Evolutionary conservation across 2,329 filamentous ascomycete genomes (phyloP), one percentile per base, ranked within the genome.

Genomic region (Lasiodiplodia citricola): DNA sequence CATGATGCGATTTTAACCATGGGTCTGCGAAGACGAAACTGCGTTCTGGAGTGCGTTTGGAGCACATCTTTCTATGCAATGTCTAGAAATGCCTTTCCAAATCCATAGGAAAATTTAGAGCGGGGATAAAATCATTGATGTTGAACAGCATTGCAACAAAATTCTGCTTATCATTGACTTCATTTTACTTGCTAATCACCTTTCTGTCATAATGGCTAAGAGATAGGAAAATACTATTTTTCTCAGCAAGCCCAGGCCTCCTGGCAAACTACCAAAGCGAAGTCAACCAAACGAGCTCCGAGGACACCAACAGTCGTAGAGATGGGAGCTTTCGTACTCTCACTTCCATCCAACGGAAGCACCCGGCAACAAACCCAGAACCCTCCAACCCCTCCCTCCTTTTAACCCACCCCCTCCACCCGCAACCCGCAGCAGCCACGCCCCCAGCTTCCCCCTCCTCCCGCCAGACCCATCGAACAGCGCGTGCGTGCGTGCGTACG

Each of bases 281-380:
- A n/a, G 7, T 3, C 18, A 21, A 21, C n/a, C 8, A 21, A 18
- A 5, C 2, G 1, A 41, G 2, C 2, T 2, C 0, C 5, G 3
- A 14, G 0, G 38, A 41, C 31, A 35, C 28, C 31, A 10, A 35
- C 31, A 10, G 31, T 35, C 28, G 1, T 5, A 28, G 1, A 6
- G 1, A 1, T 28, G 28, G 1, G 31, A 35, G 0, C 0, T 2
- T 35, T 35, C 31, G 31, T 35, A 10, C 2, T 10, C 7, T 2
- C 8, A 10, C 31, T 35, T 2, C 31, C 31, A 10, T 35, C 2
- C 31, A 35, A 35, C 8, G 31, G 7, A 35, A 35, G 31, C 31
- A 35, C 31, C 31, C 31, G 7, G 10, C 31, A 35, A 35, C 31
- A 8, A 35, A 7, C 31, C 31, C 1, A 10, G 6, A 35, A 35